Evolutionary conservation across 306 rosid species (phyloP).

Genomic region (Datisca glomerata): DNA sequence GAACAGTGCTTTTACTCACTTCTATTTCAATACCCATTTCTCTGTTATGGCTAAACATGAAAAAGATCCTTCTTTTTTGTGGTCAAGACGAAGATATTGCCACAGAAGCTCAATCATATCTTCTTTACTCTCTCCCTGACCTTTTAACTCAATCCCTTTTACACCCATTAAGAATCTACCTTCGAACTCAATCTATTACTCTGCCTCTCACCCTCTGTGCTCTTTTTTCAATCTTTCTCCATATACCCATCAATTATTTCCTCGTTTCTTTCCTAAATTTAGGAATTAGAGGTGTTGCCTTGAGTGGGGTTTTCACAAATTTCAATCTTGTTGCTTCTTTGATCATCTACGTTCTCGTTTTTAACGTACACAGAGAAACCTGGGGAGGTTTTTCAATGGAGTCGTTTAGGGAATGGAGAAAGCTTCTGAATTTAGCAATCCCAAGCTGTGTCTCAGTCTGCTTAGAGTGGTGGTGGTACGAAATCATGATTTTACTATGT

Average conservation of each 20-base stretch:
- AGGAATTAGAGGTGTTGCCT: constrained; percentile 1
- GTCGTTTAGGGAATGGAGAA: neutral
- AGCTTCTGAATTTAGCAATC: neutral
- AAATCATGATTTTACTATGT: neutral
- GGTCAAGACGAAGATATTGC: constrained; percentile 1
- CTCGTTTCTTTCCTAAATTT: neutral
- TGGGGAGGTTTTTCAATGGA: neutral
- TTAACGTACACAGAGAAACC: neutral
- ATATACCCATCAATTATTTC: neutral
- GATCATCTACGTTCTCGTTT: neutral
- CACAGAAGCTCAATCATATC: neutral
- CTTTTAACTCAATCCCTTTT: neutral
- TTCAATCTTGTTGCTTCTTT: neutral
- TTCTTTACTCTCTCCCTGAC: neutral
- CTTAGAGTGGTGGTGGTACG: neutral
- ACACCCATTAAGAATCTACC: neutral
- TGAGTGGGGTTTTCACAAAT: neutral
- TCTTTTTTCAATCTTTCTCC: neutral
- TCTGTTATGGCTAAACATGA: constrained; percentile 2
- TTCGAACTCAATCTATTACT: neutral
- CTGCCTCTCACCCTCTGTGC: neutral
- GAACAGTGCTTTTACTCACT: neutral
- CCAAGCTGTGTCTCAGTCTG: neutral
- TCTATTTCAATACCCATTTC: neutral
- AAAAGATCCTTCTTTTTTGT: neutral